A percentile compares a stretch with the other conserved stretches of the same genome.
Conservation (phyloP, 257 asterid genomes). For the Jaltomata sinuosa region DNA sequence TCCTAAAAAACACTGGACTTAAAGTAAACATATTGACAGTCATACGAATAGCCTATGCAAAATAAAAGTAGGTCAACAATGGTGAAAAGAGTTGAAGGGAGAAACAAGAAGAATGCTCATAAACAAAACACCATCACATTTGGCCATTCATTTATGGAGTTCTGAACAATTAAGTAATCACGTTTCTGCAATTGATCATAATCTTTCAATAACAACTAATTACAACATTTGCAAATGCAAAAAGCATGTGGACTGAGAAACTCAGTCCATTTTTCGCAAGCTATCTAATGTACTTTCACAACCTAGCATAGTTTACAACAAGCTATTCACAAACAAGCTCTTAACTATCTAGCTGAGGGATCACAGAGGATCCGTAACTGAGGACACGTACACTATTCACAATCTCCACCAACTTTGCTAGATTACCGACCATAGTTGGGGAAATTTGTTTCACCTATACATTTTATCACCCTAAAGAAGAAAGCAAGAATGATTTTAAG, state of each 20-base stretch:
- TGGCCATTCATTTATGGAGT: not conserved
- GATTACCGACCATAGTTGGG: not conserved
- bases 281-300: conserved; percentile 8
- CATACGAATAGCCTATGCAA: not conserved
- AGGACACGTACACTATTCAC: conserved; percentile 2
- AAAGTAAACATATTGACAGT: too few species aligned
- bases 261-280: not conserved
- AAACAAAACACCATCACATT: not conserved
- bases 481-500: not conserved
- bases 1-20: too few species aligned
- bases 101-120: not conserved
- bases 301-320: conserved; percentile 7
- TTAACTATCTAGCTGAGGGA: conserved; percentile 1
- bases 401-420: not conserved
- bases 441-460: not conserved
- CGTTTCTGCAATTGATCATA: not conserved
- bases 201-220: not conserved
- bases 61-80: not conserved
- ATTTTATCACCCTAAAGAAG: not conserved
- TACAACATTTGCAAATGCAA: not conserved
- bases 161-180: not conserved
- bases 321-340: conserved; percentile 15
- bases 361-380: conserved; percentile 15
- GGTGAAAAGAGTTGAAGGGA: not conserved
- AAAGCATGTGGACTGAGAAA: not conserved